These are phyloP conservation scores for Crithidia thermophila DNA, from an alignment of 208 protist species.

Conservation along the genomic window DNA sequence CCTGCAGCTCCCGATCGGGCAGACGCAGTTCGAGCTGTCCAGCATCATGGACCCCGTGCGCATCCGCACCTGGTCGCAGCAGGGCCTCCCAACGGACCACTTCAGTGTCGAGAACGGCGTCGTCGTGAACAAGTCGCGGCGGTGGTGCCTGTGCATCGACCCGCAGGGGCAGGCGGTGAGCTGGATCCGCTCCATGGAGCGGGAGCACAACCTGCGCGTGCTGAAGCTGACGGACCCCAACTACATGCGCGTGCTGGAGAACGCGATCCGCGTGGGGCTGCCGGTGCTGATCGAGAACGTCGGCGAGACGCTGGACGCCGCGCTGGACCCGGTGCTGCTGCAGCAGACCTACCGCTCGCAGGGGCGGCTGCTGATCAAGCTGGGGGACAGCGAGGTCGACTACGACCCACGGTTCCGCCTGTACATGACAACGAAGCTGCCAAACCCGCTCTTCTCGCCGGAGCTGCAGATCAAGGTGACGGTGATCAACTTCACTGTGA, in stretches of 20 bases:
- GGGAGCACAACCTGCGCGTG: constrained; percentile 90
- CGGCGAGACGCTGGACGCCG: constrained; percentile 96
- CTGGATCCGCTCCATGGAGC: constrained; percentile 96
- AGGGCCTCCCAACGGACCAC: constrained; percentile 94
- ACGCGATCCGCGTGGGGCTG: constrained; percentile 94
- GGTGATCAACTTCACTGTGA: constrained; percentile 96
- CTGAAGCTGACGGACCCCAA: constrained; percentile 93
- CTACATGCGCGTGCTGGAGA: constrained; percentile 94
- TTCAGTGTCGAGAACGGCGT: constrained; percentile 95
- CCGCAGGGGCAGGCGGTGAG: constrained; percentile 95
- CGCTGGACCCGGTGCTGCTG: constrained; percentile 95
- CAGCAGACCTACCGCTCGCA: constrained; percentile 94
- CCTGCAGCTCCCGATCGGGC: constrained; percentile 71
- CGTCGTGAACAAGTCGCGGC: constrained; percentile 85
- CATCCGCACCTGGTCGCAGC: constrained; percentile 94
- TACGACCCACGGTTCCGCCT: constrained; percentile 95
- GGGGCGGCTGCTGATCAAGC: constrained; percentile 90
- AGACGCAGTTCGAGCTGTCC: constrained; percentile 74
- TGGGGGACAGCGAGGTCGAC: constrained; percentile 95
- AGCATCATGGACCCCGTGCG: constrained; percentile 92
- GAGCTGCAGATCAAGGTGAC: constrained; percentile 96
- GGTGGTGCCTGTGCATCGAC: constrained; percentile 96
- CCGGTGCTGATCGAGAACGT: constrained; percentile 97
- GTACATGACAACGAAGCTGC: constrained; percentile 96
- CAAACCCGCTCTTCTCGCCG: constrained; percentile 96